phyloP scores from a whole-genome alignment of 768 basidiomycete genomes.

The Gautieria morchelliformis region DNA sequence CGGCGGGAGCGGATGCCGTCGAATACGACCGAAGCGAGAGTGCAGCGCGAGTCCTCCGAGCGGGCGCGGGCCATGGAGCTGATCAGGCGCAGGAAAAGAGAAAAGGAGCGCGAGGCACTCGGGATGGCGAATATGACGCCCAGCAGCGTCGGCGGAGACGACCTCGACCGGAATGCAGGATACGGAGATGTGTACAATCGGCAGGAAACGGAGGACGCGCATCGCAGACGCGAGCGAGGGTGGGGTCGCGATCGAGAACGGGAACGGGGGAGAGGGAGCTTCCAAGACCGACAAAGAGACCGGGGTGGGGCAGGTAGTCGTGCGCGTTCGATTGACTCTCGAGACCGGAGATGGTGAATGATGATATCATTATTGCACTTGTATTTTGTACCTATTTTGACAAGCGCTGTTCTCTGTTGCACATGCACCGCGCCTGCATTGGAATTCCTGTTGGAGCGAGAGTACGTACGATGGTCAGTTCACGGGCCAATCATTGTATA shows the following conservation, averaged over 20 bases:
- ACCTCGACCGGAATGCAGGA: slow-evolving; percentile 24
- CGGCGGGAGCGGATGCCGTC: slow-evolving; percentile 15
- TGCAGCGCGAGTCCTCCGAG: slow-evolving; percentile 66
- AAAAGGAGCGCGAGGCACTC: slow-evolving; percentile 19
- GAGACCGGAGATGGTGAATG: background rate
- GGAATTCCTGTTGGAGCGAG: too few species aligned
- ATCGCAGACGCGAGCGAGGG: slow-evolving; percentile 34
- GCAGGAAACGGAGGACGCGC: slow-evolving; percentile 64
- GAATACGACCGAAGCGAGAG: slow-evolving; percentile 44
- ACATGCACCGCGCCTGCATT: too few species aligned
- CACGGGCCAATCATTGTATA: too few species aligned
- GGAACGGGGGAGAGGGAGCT: background rate
- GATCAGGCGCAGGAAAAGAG: slow-evolving; percentile 54
- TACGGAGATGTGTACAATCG: slow-evolving; percentile 68
- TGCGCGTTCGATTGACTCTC: background rate
- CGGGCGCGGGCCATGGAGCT: slow-evolving; percentile 67
- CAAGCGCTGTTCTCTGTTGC: too few species aligned
- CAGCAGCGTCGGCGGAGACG: slow-evolving; percentile 47
- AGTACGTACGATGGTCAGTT: too few species aligned
- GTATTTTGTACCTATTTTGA: too few species aligned
- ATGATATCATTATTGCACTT: background rate
- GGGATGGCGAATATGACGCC: slow-evolving; percentile 38
- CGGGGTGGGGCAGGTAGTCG: background rate
- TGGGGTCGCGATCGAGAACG: background rate
- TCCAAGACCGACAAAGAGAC: background rate